These are phyloP conservation scores for Beta corolliflora DNA, from an alignment of 179 eudicot species.

Conservation along the genomic window DNA sequence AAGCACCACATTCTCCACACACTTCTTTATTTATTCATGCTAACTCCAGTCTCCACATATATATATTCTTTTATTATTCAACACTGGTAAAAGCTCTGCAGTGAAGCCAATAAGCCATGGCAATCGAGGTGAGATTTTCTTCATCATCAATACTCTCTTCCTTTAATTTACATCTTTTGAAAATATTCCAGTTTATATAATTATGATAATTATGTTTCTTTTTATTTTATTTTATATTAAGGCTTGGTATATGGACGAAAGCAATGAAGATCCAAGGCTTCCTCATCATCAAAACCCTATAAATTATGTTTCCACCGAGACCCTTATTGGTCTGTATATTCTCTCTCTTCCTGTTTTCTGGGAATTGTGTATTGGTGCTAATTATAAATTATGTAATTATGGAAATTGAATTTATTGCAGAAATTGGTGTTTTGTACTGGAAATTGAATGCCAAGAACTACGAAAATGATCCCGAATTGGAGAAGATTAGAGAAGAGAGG, in stretches of 20 bases:
- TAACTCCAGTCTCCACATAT: too few species aligned
- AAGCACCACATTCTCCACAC: constrained; percentile 11
- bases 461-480: constrained; percentile 73
- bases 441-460: constrained; percentile 62
- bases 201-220: too few species aligned
- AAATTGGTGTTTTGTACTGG: constrained; percentile 76
- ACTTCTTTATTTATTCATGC: background rate
- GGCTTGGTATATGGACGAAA: constrained; percentile 70
- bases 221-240: background rate
- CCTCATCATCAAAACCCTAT: constrained; percentile 67
- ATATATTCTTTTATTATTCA: too few species aligned
- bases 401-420: constrained; percentile 31
- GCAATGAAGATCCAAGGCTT: constrained; percentile 68
- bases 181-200: too few species aligned
- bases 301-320: constrained; percentile 59
- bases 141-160: background rate
- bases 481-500: constrained; percentile 61
- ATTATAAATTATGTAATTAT: background rate
- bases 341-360: background rate
- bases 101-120: constrained; percentile 18
- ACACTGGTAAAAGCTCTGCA: background rate
- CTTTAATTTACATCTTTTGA: background rate
- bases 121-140: constrained; percentile 26
- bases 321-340: constrained; percentile 47
- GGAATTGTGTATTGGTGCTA: background rate